Evolutionary conservation across 345 rosid genomes (phyloP), one percentile per base, ranked within the genome.

Genomic region (Moricandia arvensis): DNA sequence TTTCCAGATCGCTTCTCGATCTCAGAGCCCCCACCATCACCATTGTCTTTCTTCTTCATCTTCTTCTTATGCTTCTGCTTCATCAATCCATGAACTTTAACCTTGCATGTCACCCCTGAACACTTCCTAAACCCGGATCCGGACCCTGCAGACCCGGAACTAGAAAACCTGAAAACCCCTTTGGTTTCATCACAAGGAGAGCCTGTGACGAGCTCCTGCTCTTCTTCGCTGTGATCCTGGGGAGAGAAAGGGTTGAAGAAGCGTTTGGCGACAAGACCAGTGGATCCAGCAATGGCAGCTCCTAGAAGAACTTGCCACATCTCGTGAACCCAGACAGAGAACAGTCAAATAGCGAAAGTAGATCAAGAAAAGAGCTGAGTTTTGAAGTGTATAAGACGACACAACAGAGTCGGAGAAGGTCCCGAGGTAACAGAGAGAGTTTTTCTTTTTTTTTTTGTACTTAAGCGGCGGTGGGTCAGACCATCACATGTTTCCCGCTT

Each of bases 271-370:
- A 84, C 74, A 79, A 93, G 55, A 8, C 86, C 78, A 1, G 93
- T 84, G 77, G 93, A 85, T 75, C 93, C 98, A 18, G 93, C 98
- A 1, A 88, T 80, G 13, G 89, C 91, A 29, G 90, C 95, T 2
- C 90, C 93, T 17, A 93, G 13, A 30, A 93, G 82, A 61, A 84
- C 74, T 72, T 90, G 97, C 98, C 95, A 93, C 97, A 90, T 93
- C 53, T 68, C 30, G 68, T 41, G 17, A 6, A 17, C 21, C 54
- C 53, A 26, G 11, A 68, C 16, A 27, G n/a, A n/a, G n/a, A n/a
- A n/a, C 15, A 67, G 57, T 69, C 21, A 59, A 60, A 49, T 59
- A 35, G 24, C 63, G 59, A 59, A 49, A 64, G 21, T 29, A 13
- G 63, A 34, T 41, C 68, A 17, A 66, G 35, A 21, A 29, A 5